Percentiles rank a stretch among this genome's conserved stretches.
Evolutionary conservation across 169 alveolate genomes (phyloP).

Genomic region (Amoebophrya sp.): DNA sequence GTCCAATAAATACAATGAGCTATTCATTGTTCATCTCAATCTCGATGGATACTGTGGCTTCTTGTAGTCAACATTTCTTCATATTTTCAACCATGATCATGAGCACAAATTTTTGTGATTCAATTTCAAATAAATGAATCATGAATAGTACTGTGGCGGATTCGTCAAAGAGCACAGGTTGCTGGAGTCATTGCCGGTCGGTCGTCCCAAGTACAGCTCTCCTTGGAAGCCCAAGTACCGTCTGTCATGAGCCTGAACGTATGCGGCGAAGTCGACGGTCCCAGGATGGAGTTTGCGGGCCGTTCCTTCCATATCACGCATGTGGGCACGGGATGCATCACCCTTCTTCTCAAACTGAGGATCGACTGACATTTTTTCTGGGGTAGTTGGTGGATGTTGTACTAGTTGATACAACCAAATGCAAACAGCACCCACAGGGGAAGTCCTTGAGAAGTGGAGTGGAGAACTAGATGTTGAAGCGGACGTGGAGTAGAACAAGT

Average conservation of each 20-base stretch:
- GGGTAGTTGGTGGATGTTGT: background rate
- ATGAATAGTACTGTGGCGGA: constrained; percentile 4
- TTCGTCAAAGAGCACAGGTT: background rate
- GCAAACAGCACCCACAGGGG: background rate
- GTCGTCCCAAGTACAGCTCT: constrained; percentile 10
- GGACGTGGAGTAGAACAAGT: too few relatives aligned
- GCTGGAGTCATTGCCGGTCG: background rate
- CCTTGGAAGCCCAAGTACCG: constrained; percentile 10
- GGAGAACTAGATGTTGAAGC: too few relatives aligned
- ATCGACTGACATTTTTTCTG: background rate
- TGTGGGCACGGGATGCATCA: background rate
- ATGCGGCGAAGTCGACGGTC: background rate
- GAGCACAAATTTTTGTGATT: too few relatives aligned
- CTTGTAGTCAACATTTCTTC: too few relatives aligned
- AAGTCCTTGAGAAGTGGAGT: too few relatives aligned
- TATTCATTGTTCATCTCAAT: too few relatives aligned
- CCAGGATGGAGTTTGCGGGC: background rate
- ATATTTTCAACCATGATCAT: too few relatives aligned
- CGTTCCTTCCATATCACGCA: background rate
- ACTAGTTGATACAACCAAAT: background rate
- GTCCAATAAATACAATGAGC: too few relatives aligned
- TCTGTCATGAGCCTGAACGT: background rate
- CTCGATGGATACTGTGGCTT: too few relatives aligned
- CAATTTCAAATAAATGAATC: too few relatives aligned
- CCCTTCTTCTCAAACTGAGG: constrained; percentile 11